A percentile compares a stretch with the other conserved stretches of the same genome.
Evolutionary conservation across 2,329 filamentous ascomycete species (phyloP).

Genomic region (Dactylella cylindrospora): DNA sequence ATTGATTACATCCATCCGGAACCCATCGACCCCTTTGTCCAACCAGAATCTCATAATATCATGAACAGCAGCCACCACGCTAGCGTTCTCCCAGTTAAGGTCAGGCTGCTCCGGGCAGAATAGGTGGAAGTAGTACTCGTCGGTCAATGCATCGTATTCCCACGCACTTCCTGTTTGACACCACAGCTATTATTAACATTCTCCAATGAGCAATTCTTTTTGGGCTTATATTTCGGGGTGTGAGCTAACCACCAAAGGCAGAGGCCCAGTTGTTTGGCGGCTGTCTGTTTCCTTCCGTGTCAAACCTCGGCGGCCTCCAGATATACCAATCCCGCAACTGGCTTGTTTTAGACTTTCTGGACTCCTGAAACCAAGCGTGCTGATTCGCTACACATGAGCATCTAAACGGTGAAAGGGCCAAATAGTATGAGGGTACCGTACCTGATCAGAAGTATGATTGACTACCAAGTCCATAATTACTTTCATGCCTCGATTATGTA

Average conservation of each 20-base stretch:
- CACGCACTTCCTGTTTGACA: slow-evolving; percentile 55
- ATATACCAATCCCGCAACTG: slow-evolving; percentile 65
- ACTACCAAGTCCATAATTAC: slow-evolving; percentile 74
- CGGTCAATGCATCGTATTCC: slow-evolving; percentile 57
- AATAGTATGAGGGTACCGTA: slow-evolving; percentile 48
- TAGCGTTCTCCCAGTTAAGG: slow-evolving; percentile 76
- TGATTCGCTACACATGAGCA: no score
- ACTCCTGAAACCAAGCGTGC: slow-evolving; percentile 63
- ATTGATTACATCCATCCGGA: slow-evolving; percentile 73
- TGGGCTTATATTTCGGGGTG: not conserved
- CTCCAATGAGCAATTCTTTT: not conserved
- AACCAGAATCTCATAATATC: slow-evolving; percentile 78
- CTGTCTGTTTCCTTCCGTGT: slow-evolving; percentile 58
- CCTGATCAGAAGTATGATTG: slow-evolving; percentile 72
- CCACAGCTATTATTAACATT: no score
- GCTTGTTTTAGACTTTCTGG: slow-evolving; percentile 57
- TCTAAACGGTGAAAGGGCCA: no score
- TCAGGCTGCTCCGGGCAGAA: slow-evolving; percentile 77
- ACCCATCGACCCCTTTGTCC: slow-evolving; percentile 69
- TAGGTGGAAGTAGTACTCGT: slow-evolving; percentile 62
- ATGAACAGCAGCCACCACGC: slow-evolving; percentile 70
- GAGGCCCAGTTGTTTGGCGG: slow-evolving; percentile 63
- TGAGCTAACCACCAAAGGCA: slow-evolving; percentile 53
- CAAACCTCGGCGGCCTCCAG: slow-evolving; percentile 63
- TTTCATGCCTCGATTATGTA: slow-evolving; percentile 66